A percentile compares a stretch with the other conserved stretches of the same genome.
Evolutionary conservation across 345 rosid genomes (phyloP).

Genomic region (Citrus sp.): DNA sequence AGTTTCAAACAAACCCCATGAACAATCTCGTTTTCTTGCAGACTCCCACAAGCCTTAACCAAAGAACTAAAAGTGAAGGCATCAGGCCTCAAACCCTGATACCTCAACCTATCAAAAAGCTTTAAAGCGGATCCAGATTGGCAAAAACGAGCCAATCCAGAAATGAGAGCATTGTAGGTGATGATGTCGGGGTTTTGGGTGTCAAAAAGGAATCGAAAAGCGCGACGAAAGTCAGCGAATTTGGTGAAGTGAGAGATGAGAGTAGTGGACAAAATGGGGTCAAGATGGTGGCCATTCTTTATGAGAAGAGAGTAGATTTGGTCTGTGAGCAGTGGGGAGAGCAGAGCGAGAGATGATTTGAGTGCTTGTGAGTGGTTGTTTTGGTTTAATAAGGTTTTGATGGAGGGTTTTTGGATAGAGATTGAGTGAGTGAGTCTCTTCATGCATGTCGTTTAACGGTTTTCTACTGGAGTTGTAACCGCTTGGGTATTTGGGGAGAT

Average conservation of each 20-base stretch:
- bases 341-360: slow-evolving; percentile 16
- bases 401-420: slow-evolving; percentile 4
- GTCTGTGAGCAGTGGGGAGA: slow-evolving; percentile 28
- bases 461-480: background rate
- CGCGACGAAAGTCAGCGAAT: slow-evolving; percentile 19
- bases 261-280: slow-evolving; percentile 25
- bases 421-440: slow-evolving; percentile 15
- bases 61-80: slow-evolving; percentile 36
- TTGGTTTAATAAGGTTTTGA: slow-evolving; percentile 20
- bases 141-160: slow-evolving; percentile 29
- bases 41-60: slow-evolving; percentile 25
- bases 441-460: slow-evolving; percentile 21
- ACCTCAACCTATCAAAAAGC: slow-evolving; percentile 31
- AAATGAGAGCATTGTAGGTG: slow-evolving; percentile 36
- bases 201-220: slow-evolving; percentile 29
- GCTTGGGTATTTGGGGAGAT: background rate
- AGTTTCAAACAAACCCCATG: slow-evolving; percentile 32
- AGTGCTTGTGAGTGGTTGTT: slow-evolving; percentile 27
- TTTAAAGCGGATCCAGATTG: slow-evolving; percentile 2
- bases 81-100: slow-evolving; percentile 29
- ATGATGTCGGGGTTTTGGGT: slow-evolving; percentile 29
- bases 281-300: slow-evolving; percentile 33
- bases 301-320: slow-evolving; percentile 33
- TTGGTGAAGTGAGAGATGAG: slow-evolving; percentile 38
- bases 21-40: slow-evolving; percentile 25